Conservation (phyloP, 73 alveolate species). For the Uronychia setigera region DNA sequence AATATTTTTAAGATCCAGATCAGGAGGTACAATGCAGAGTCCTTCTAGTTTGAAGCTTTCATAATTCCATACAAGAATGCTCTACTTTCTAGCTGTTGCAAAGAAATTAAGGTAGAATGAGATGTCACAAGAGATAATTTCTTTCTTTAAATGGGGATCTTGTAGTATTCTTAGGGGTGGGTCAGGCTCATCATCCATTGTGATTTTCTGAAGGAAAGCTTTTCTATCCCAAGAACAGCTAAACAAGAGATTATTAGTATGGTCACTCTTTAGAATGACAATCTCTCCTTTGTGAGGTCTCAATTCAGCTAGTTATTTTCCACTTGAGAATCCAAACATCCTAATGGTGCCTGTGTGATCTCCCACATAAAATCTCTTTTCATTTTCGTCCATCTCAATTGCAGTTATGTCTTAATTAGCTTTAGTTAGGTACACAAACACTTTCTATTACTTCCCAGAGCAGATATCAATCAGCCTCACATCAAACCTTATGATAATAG, state of each 20-base stretch:
- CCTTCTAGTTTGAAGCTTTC: constrained; percentile 50
- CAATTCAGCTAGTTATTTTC: not conserved
- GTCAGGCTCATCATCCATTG: not conserved
- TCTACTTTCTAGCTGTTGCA: constrained; percentile 28
- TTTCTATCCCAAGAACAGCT: not conserved
- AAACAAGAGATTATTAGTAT: not conserved
- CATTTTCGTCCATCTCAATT: constrained; percentile 27
- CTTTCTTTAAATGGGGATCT: constrained; percentile 8
- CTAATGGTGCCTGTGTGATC: constrained; percentile 36
- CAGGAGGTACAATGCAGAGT: constrained; percentile 23
- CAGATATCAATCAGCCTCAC: constrained; percentile 19
- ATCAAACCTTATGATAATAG: constrained; percentile 3
- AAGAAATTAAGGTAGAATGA: constrained; percentile 2
- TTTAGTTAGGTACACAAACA: constrained; percentile 32
- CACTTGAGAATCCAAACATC: not conserved
- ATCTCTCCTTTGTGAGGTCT: not conserved
- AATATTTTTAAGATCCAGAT: constrained; percentile 19
- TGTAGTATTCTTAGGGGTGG: not conserved
- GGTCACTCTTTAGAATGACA: not conserved
- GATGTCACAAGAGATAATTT: not conserved
- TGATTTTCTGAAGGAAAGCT: not conserved
- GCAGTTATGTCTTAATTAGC: constrained; percentile 37
- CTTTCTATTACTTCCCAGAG: constrained; percentile 36
- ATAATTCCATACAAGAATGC: constrained; percentile 43
- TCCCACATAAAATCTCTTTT: constrained; percentile 42